phyloP scores from a whole-genome alignment of 2,329 filamentous ascomycete species.

The Beauveria rudraprayagi region DNA sequence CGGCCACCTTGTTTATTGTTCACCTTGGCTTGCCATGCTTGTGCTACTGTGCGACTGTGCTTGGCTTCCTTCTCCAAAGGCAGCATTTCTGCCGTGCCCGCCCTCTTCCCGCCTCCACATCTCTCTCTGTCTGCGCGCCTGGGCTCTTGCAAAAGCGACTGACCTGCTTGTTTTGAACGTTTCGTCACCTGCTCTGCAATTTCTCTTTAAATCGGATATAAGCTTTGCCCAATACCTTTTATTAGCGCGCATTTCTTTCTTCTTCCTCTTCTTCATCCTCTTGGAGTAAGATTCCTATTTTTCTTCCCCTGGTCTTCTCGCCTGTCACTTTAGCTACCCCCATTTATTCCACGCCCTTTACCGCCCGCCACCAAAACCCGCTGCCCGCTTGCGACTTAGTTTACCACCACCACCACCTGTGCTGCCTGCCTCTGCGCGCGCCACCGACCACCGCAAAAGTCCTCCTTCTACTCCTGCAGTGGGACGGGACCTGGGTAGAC shows the following conservation, averaged over 20 bases:
- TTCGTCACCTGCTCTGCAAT: not conserved
- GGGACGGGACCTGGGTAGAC: not conserved
- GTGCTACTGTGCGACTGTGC: not conserved
- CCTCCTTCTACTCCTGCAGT: constrained; percentile 1
- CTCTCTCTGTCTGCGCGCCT: not conserved
- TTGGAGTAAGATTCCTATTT: not conserved
- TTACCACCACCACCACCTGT: not conserved
- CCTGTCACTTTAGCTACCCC: not conserved
- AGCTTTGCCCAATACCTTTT: not conserved
- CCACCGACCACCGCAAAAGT: constrained; percentile 1
- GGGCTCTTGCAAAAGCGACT: not conserved
- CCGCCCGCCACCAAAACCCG: not conserved
- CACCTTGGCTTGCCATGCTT: not conserved
- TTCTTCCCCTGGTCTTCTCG: not conserved
- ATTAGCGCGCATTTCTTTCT: not conserved
- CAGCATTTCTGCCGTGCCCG: not conserved
- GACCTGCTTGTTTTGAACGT: not conserved
- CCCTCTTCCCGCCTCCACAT: not conserved
- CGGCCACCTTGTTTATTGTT: not conserved
- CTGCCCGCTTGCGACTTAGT: not conserved
- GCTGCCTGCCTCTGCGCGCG: not conserved
- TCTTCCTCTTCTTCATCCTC: too few relatives aligned
- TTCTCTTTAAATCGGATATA: not conserved
- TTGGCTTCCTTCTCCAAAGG: not conserved
- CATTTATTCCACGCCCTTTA: not conserved